Evolutionary conservation across 208 protist genomes (phyloP).

Genomic region (Trypanosoma congolense): DNA sequence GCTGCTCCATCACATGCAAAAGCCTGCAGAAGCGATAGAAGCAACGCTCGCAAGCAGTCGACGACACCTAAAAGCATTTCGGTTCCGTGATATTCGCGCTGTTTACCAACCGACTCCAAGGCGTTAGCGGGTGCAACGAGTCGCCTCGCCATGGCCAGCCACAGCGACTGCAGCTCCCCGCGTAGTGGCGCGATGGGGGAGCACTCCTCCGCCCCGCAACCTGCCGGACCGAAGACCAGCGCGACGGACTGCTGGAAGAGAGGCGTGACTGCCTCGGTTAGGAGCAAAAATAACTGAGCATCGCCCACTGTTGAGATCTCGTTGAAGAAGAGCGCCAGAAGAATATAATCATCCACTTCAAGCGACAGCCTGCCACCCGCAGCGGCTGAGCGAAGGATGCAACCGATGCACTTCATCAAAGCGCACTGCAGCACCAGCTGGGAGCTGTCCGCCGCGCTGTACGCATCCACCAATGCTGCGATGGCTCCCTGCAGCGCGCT

Average conservation of each 20-base stretch:
- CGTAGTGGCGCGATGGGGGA: slow-evolving; percentile 27
- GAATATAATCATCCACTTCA: slow-evolving; percentile 37
- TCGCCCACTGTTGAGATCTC: slow-evolving; percentile 47
- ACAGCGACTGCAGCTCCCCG: slow-evolving; percentile 44
- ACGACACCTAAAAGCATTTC: slow-evolving; percentile 9
- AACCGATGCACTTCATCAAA: slow-evolving; percentile 29
- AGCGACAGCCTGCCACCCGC: slow-evolving; percentile 11
- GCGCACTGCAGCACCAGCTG: slow-evolving; percentile 23
- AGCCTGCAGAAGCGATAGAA: slow-evolving; percentile 11
- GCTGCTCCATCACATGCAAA: not conserved
- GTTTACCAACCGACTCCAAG: not conserved
- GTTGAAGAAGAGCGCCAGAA: slow-evolving; percentile 59
- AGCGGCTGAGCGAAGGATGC: slow-evolving; percentile 6
- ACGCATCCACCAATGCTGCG: slow-evolving; percentile 42
- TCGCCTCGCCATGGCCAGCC: slow-evolving; percentile 36
- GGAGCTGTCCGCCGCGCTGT: slow-evolving; percentile 10
- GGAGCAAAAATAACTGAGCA: slow-evolving; percentile 16
- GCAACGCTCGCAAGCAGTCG: slow-evolving; percentile 15
- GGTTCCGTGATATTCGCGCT: not conserved
- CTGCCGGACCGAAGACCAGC: slow-evolving; percentile 26
- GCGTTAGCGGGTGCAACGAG: slow-evolving; percentile 14
- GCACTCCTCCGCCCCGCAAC: slow-evolving; percentile 10
- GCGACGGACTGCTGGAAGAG: slow-evolving; percentile 29
- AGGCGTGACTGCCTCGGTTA: slow-evolving; percentile 23
- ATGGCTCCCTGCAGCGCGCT: slow-evolving; percentile 22